phyloP scores from a whole-genome alignment of 1,284 basidiomycete species.

The Cryptococcus sp. region DNA sequence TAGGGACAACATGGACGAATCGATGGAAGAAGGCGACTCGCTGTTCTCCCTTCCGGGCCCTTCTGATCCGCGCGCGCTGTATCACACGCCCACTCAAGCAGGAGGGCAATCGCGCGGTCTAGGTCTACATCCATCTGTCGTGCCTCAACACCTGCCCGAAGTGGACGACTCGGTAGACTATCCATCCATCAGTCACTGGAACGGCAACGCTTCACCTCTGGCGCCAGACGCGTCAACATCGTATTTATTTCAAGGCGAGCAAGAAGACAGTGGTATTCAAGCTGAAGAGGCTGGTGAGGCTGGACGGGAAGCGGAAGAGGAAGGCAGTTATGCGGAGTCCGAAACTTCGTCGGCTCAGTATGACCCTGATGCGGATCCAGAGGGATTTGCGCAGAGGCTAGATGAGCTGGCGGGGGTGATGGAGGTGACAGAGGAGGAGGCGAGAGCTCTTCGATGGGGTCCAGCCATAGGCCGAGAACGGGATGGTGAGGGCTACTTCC shows the following conservation, averaged over 20 bases:
- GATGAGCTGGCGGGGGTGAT: slow-evolving; percentile 47
- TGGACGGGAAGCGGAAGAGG: slow-evolving; percentile 14
- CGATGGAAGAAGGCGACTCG: slow-evolving; percentile 22
- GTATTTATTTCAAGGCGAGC: slow-evolving; percentile 2
- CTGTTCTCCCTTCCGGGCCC: slow-evolving; percentile 21
- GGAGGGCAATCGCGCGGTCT: not conserved
- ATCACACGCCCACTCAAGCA: slow-evolving; percentile 13
- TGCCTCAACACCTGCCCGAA: slow-evolving; percentile 10
- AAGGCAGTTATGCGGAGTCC: slow-evolving; percentile 13
- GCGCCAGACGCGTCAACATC: not conserved
- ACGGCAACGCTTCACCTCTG: not conserved
- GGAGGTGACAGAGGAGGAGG: slow-evolving; percentile 44
- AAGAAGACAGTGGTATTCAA: slow-evolving; percentile 1
- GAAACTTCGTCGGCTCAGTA: slow-evolving; percentile 33
- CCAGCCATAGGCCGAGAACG: slow-evolving; percentile 24
- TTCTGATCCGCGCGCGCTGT: slow-evolving; percentile 5
- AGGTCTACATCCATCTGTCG: not conserved
- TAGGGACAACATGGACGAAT: slow-evolving; percentile 13
- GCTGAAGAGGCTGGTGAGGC: slow-evolving; percentile 13
- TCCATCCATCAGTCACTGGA: not conserved
- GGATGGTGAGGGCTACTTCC: slow-evolving; percentile 7
- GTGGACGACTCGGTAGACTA: slow-evolving; percentile 9
- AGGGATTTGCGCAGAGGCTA: slow-evolving; percentile 38
- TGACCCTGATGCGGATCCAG: slow-evolving; percentile 43
- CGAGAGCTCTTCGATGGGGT: slow-evolving; percentile 41